phyloP scores from a whole-genome alignment of 2,329 filamentous ascomycete genomes.

The Cercospora sesami region DNA sequence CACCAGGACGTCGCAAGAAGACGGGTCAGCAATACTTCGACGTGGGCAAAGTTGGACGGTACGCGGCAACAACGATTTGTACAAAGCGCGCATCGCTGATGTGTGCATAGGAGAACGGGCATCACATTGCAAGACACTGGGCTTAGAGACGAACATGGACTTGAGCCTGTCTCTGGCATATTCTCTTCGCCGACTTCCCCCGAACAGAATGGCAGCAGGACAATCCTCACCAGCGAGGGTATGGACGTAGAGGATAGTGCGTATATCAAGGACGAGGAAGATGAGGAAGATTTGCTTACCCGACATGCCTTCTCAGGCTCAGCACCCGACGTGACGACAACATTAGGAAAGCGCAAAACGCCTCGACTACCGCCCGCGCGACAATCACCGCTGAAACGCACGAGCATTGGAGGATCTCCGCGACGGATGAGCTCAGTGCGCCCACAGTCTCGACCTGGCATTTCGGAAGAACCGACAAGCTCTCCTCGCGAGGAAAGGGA shows the following conservation, averaged over 20 bases:
- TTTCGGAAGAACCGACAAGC: conserved; percentile 20
- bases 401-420: conserved; percentile 58
- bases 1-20: conserved; percentile 34
- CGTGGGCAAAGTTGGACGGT: conserved; percentile 40
- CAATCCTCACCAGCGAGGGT: conserved; percentile 30
- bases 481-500: conserved; percentile 22
- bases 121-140: conserved; percentile 76
- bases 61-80: conserved; percentile 12
- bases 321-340: conserved; percentile 50
- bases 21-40: conserved; percentile 40
- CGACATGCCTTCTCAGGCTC: conserved; percentile 44
- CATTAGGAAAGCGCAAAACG: conserved; percentile 46
- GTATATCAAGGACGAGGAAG: conserved; percentile 29
- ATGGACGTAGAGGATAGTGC: conserved; percentile 65
- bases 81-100: conserved; percentile 19
- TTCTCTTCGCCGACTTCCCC: conserved; percentile 78
- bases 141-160: conserved; percentile 83
- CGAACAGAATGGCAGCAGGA: conserved; percentile 27
- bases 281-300: conserved; percentile 20
- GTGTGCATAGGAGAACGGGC: conserved; percentile 74
- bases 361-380: conserved; percentile 51
- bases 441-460: conserved; percentile 40
- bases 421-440: conserved; percentile 61
- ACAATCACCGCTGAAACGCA: conserved; percentile 65
- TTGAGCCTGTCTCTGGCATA: conserved; percentile 82